Base-by-base conservation (phyloP, 2,329 filamentous ascomycete genomes). In the Colletotrichum musicola region DNA sequence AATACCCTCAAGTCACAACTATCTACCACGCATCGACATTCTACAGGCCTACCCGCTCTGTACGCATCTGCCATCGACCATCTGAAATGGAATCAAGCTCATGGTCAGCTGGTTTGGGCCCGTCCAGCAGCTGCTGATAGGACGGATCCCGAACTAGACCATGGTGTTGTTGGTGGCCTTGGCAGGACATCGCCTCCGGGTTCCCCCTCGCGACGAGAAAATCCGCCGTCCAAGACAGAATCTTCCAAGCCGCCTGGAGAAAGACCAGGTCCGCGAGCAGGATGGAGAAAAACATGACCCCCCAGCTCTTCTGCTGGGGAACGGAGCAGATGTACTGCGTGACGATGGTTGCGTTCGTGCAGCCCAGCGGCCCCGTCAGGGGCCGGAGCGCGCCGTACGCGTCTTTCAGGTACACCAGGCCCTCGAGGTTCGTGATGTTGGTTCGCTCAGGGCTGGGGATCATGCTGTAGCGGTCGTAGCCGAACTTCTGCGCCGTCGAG, bases 211-310 rank as follows among this genome's bases (percentile, higher is more conserved):
- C 5, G 0, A 46, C 44, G 18, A 46, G 9, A 2, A 7, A 4
- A 46, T 46, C 44, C 51, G 42, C 14, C 5, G n/a, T n/a, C 25
- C 42, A 18, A 16, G 40, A 9, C 10, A 49, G 20, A 2, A 58
- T 14, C 44, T 49, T 58, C 42, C 56, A 58, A 5, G 42, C 56
- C 6, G 42, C 56, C 30, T 58, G 42, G 16, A 58, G 56, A 10
- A 58, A 58, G 22, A 58, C 25, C 42, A 58, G 25, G 3, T 58
- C 56, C 9, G 56, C 56, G 0, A 49, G n/a, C 3, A 58, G n/a
- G 12, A 58, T 58, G 1, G 56, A 27, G 16, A 46, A 12, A 6
- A 58, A 13, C 56, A 58, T 30, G 1, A 58, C 56, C 44, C 42
- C 56, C 0, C 12, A 20, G 12, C 42, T 20, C n/a, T 58, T 58